Base-by-base conservation (phyloP, 2,329 filamentous ascomycete genomes). In the Orbilia ellipsospora region DNA sequence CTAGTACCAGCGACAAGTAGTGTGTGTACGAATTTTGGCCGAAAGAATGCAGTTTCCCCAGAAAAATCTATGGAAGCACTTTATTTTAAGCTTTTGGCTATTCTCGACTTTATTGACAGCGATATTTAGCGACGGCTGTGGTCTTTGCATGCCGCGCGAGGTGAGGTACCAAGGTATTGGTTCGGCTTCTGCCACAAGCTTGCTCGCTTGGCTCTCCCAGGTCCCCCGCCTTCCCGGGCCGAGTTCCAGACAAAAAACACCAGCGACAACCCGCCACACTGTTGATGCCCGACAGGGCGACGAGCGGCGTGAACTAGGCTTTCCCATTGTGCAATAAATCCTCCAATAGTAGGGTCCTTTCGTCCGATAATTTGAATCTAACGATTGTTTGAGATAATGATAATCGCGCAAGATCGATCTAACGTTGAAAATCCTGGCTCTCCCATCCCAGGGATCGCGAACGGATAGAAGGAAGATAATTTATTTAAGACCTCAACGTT, bases 331-430 rank as follows among this genome's bases (percentile, higher is more conserved):
- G 1, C 26, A 68, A 73, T 73, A 66, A 73, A 54, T 66, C 69
- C 69, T 73, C 69, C 69, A 73, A 73, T 73, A 55, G 55, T 4
- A 51, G 40, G 26, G 44, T 31, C 69, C 69, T 48, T 73, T 73
- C 69, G 62, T 73, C 69, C 69, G 69, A 66, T 62, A 13, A 60
- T 64, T 67, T 7, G 48, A 52, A 50, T 2, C 31, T 36, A 6
- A 36, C 51, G n/a, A 57, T 4, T n/a, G 4, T 23, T 23, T 23
- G 23, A 23, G 23, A 23, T 23, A 23, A 23, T 23, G 23, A 23
- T 18, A 20, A 48, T 66, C 20, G 15, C 45, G 44, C 44, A 40
- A 62, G 45, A 62, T 51, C 15, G 2, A 36, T 36, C 31, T 36
- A 10, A 36, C 5, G 10, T 7, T 36, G 10, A 10, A 36, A 10